These are phyloP conservation scores for Fusarium sp. DNA, from an alignment of 2,329 filamentous ascomycete species.

Conservation along the genomic window DNA sequence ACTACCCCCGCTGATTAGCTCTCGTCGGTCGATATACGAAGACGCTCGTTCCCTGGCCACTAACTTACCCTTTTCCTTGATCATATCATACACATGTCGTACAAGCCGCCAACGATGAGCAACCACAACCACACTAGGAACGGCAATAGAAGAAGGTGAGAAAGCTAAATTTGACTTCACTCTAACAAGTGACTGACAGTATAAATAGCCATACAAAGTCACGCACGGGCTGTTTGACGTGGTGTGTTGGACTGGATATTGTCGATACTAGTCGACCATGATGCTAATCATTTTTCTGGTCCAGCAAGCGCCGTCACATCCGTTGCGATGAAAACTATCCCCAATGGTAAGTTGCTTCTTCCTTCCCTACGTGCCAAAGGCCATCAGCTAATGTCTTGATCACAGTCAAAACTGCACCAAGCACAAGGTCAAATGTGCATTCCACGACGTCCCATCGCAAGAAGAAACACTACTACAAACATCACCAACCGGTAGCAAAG, in stretches of 20 bases:
- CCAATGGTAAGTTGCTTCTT: conserved; percentile 14
- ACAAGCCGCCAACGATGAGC: background rate
- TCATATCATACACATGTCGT: background rate
- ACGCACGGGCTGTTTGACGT: conserved; percentile 29
- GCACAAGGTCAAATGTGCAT: conserved; percentile 30
- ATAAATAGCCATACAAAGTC: conserved; percentile 27
- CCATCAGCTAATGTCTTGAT: background rate
- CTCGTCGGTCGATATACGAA: background rate
- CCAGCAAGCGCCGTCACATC: conserved; percentile 28
- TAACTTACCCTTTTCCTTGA: background rate
- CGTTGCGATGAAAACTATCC: conserved; percentile 29
- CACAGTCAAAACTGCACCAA: conserved; percentile 30
- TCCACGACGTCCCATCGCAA: conserved; percentile 19
- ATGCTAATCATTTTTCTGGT: conserved; percentile 16
- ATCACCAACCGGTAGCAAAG: background rate
- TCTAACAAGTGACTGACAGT: background rate
- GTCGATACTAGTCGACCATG: background rate
- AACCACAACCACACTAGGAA: conserved; percentile 2
- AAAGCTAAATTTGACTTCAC: background rate
- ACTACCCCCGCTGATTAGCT: background rate
- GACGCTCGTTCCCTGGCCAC: background rate
- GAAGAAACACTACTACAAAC: background rate
- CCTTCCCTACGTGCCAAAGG: background rate
- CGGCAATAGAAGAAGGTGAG: conserved; percentile 23
- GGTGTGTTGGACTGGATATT: conserved; percentile 11